Percentiles rank a stretch among this genome's conserved stretches.
These are phyloP conservation scores for Hyaloscypha finlandica DNA, from an alignment of 495 filamentous ascomycete species.

Conservation along the genomic window DNA sequence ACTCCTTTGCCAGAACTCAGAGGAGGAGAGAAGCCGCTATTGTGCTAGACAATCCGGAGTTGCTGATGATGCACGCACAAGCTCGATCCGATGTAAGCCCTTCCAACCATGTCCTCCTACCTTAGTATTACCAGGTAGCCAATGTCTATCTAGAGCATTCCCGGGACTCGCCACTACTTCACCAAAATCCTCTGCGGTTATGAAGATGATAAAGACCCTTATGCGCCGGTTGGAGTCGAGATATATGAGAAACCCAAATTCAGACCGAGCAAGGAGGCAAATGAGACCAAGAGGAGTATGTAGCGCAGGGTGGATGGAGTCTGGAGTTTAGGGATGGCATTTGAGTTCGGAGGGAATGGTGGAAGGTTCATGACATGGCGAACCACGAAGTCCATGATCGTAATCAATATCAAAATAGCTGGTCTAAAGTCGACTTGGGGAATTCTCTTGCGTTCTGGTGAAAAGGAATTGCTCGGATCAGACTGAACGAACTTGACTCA, in stretches of 20 bases:
- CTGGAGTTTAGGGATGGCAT: not conserved
- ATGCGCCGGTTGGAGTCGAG: not conserved
- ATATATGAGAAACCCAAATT: not conserved
- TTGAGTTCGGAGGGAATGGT: not conserved
- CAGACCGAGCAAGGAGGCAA: not conserved
- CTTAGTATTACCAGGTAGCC: not conserved
- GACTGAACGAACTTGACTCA: not conserved
- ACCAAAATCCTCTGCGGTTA: conserved; percentile 51
- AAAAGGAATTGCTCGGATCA: not conserved
- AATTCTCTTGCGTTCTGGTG: not conserved
- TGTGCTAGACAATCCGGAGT: conserved; percentile 51
- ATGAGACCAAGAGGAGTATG: not conserved
- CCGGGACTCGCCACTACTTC: conserved; percentile 50
- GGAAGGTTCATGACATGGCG: not conserved
- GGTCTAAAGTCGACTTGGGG: not conserved
- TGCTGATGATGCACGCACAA: conserved; percentile 55
- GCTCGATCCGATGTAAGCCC: conserved; percentile 45
- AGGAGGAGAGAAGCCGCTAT: conserved; percentile 44
- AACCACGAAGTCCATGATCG: not conserved
- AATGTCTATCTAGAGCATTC: conserved; percentile 41
- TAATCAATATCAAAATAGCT: not conserved
- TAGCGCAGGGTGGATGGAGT: not conserved
- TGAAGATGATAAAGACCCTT: conserved; percentile 33
- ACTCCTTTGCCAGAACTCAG: conserved; percentile 30
- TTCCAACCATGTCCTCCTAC: too few relatives aligned